Base-by-base conservation (phyloP, 139 green algal species). In the Spirogloea muscicola region DNA sequence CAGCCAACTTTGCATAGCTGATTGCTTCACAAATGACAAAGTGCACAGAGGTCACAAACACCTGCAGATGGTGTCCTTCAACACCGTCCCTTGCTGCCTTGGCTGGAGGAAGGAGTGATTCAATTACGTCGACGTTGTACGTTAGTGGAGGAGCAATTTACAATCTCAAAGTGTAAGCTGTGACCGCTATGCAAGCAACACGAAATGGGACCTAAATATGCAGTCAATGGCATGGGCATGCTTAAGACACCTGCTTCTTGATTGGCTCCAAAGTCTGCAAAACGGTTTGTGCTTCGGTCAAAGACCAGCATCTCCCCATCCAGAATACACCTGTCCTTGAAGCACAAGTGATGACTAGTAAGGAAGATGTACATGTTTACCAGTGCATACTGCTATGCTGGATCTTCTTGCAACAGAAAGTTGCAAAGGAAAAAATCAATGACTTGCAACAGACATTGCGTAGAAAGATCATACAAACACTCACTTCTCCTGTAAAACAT, bases 261-360 rank as follows among this genome's bases (percentile, higher is more conserved):
- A 29, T 75, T 75, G 21, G 51, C n/a, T 40, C 66, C 66, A 40
- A 75, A 75, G n/a, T 25, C n/a, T 31, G 42, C 55, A 60, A 75
- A 75, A 6, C 0, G n/a, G 57, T 52, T 77, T 21, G n/a, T 72
- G n/a, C 1, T 1, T 29, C 55, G 36, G 44, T 87, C 68, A 66
- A 57, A 88, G 6, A 86, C 80, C 18, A 82, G 25, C 7, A 88
- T 43, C 73, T 88, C 79, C 31, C 84, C 84, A 18, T 88, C 84
- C 55, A 88, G 44, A 27, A 88, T 82, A 31, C 59, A 86, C 27
- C 67, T 85, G 64, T 41, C 13, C 49, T 29, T 13, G 7, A n/a
- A n/a, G n/a, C n/a, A 61, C 39, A 70, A 38, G 61, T 13, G 27
- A 58, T 77, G 41, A n/a, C 33, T 36, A 59, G 68, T 43, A 10